phyloP scores from a whole-genome alignment of 495 filamentous ascomycete genomes.

The Tricharina praecox region DNA sequence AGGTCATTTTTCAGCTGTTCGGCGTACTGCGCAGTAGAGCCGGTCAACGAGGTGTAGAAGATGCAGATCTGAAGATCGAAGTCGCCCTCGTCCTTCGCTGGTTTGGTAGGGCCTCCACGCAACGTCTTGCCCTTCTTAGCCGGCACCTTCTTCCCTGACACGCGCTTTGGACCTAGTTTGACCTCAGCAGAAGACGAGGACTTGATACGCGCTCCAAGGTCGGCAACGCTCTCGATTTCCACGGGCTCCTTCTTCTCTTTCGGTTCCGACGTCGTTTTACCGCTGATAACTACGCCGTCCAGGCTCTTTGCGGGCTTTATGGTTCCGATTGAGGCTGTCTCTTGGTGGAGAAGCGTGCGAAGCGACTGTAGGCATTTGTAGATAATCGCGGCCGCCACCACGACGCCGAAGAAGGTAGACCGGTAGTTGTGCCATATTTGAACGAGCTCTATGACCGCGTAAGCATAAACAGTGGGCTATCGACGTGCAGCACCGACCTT shows the following conservation, averaged over 20 bases:
- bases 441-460: constrained; percentile 33
- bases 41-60: constrained; percentile 77
- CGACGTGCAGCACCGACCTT: too few relatives aligned
- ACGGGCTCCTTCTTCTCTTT: not conserved
- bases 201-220: not conserved
- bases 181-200: not conserved
- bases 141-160: constrained; percentile 11
- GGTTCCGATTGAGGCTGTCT: constrained; percentile 15
- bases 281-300: not conserved
- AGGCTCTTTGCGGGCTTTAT: not conserved
- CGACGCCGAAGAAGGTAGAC: constrained; percentile 34
- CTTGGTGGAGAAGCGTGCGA: constrained; percentile 8
- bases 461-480: too few relatives aligned
- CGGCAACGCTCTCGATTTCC: too few relatives aligned
- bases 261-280: not conserved
- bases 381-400: constrained; percentile 31
- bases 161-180: constrained; percentile 13
- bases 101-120: not conserved
- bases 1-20: constrained; percentile 33
- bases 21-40: constrained; percentile 53
- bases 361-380: constrained; percentile 21
- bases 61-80: constrained; percentile 55
- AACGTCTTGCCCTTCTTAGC: not conserved
- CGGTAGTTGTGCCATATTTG: constrained; percentile 40
- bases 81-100: constrained; percentile 17